Base-by-base conservation (phyloP, 345 rosid species). In the Orychophragmus violaceus region DNA sequence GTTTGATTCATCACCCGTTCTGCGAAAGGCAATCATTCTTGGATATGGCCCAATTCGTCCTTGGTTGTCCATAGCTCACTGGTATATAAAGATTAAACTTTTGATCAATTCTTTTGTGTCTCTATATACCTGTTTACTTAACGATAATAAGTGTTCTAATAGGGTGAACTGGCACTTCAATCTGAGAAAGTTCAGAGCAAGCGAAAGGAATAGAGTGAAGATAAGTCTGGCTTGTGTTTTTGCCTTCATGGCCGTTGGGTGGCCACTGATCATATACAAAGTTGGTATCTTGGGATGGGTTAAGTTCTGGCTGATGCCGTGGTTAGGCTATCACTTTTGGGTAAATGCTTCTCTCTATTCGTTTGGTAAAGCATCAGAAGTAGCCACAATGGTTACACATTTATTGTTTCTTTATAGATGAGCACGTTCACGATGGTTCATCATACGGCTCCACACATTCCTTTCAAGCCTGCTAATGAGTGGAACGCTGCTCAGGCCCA, bases 341-440 rank as follows among this genome's bases (percentile, higher is more conserved):
- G 96, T 89, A 88, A 79, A 51, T 49, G 32, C 61, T 57, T 66
- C 25, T 32, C 9, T 39, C 23, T 27, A 5, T 13, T 35, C 37
- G 45, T 14, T 46, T n/a, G 13, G 12, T 28, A 51, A 46, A 28
- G 27, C 24, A 52, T 23, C 21, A n/a, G 13, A 54, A 69, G n/a
- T n/a, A n/a, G 29, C 11, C 51, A 42, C 33, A 32, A 29, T 73
- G 62, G 48, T 59, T 50, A 22, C 22, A 1, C 51, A 16, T 52
- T 39, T 41, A 14, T 61, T 65, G 63, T 24, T 65, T 29, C 39
- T 66, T 69, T 80, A 25, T 48, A 93, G 98, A 93, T 90, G 97
- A 93, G 98, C 74, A 93, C 97, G 42, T 93, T 88, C 81, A 93
- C 98, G 25, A 90, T 88, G 97, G 96, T 93, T 62, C 97, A 90